Conservation (phyloP, 306 rosid genomes). For the Comarum palustre region DNA sequence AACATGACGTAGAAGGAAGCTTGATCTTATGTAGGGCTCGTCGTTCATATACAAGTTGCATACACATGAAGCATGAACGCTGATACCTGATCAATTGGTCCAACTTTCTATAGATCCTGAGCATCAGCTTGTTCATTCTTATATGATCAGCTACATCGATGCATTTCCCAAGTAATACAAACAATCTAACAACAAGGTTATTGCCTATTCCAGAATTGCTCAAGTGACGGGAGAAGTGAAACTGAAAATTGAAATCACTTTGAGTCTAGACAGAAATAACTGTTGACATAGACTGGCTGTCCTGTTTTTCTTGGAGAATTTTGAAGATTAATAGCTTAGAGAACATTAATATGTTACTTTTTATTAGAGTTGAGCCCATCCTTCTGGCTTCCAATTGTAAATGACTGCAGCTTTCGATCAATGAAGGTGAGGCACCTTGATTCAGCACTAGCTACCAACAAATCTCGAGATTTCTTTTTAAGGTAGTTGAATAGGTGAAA, state of each 20-base stretch:
- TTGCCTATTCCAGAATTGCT: not conserved
- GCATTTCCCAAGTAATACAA: constrained; percentile 2
- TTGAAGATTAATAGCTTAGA: constrained; percentile 7
- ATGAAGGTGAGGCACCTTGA: constrained; percentile 11
- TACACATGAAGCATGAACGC: constrained; percentile 8
- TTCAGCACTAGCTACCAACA: not conserved
- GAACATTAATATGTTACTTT: not conserved
- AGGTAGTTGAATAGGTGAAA: not conserved
- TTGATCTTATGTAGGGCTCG: constrained; percentile 40
- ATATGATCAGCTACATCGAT: not conserved
- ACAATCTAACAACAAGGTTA: not conserved
- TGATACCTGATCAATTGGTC: not conserved
- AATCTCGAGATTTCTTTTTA: not conserved
- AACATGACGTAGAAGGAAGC: constrained; percentile 8
- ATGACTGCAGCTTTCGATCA: constrained; percentile 9
- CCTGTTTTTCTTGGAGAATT: constrained; percentile 23
- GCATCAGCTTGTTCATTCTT: not conserved
- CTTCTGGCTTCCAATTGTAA: constrained; percentile 13
- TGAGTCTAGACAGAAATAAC: constrained; percentile 32
- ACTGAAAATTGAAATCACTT: constrained; percentile 9
- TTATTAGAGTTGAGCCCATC: not conserved
- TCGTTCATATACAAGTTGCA: constrained; percentile 21
- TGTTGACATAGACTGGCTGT: constrained; percentile 1
- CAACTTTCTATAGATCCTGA: constrained; percentile 6
- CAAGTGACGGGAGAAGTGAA: constrained; percentile 19